Evolutionary conservation across 1,139 yeast genomes (phyloP), one percentile per base, ranked within the genome.

Genomic region (Blastobotrys indianensis): DNA sequence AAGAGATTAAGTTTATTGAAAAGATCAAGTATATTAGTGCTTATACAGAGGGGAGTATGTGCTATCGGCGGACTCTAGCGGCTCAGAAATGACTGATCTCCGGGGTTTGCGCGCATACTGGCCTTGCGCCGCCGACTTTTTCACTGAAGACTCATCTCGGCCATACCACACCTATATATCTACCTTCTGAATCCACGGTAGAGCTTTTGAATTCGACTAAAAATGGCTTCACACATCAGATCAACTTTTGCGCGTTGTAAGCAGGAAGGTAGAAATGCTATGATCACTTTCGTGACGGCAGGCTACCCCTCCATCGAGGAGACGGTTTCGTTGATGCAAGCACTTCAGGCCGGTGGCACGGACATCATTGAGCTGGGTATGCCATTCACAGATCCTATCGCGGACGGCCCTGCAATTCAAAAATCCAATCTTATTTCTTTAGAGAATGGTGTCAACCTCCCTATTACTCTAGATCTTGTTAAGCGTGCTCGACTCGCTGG

Each of bases 331-430:
- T 79, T 90, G 56, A 66, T 94, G 64, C 77, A 82, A 62, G 92
- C 94, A 29, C 78, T 92, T 70, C 97, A 92, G 70, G 85, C 78
- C 39, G 97, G 95, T 54, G 99, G 99, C 51, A 94, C 86, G 17
- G 98, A 92, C 63, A 77, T 92, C 52, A 86, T 92, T 55, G 99
- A 92, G 69, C 71, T 92, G 43, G 98, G 99, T 52, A 72, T 94
- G 62, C 99, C 99, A 37, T 92, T 92, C 65, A 83, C 96, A n/a
- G 99, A 92, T 64, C 98, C 99, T 37, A 87, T 92, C 61, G 99
- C 97, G 37, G 99, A 92, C 65, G 99, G 99, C 40, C 95, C 97
- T 34, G 87, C 95, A 12, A 92, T 92, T 58, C 98, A 92, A 68
- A 79, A 73, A 33, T 87, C 97, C 35, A 90, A 90, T 67, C 57